Conservation (phyloP, 176 grass and related monocot genomes). For the Panicum miliaceum region DNA sequence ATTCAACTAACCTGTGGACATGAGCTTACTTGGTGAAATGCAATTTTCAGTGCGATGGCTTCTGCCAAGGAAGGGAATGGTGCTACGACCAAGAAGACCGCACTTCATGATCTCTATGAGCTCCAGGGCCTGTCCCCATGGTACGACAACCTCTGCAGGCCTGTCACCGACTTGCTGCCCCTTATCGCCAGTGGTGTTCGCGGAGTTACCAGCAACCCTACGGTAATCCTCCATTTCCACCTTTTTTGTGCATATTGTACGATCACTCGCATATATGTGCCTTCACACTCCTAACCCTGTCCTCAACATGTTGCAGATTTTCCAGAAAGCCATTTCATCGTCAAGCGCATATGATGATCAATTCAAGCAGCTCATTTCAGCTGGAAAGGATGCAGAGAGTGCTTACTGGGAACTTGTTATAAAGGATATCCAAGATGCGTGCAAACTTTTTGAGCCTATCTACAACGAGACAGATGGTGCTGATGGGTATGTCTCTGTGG, state of each 20-base stretch:
- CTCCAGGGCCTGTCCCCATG: constrained; percentile 90
- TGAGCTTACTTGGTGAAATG: not conserved
- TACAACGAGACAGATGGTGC: constrained; percentile 78
- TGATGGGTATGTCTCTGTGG: constrained; percentile 97
- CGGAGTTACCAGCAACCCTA: constrained; percentile 98
- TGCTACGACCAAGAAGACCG: constrained; percentile 65
- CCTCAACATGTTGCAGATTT: constrained; percentile 65
- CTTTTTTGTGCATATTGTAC: not conserved
- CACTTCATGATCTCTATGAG: constrained; percentile 88
- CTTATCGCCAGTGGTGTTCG: constrained; percentile 80
- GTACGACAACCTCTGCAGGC: constrained; percentile 98
- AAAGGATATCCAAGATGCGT: constrained; percentile 97
- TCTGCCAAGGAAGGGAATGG: constrained; percentile 73
- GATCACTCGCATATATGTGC: not conserved
- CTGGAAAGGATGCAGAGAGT: constrained; percentile 78
- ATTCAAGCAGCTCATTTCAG: constrained; percentile 82
- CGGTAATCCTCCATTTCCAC: constrained; percentile 49
- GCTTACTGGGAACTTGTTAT: constrained; percentile 98
- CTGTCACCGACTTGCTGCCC: constrained; percentile 89
- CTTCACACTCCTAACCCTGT: constrained; percentile 24
- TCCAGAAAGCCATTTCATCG: constrained; percentile 95
- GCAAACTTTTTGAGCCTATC: constrained; percentile 91
- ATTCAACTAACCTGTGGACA: not conserved
- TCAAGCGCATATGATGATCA: constrained; percentile 95
- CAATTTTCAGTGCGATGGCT: constrained; percentile 52